Evolutionary conservation across 371 early-diverging fungal species (phyloP).

Genomic region (Lichtheimia corymbifera): DNA sequence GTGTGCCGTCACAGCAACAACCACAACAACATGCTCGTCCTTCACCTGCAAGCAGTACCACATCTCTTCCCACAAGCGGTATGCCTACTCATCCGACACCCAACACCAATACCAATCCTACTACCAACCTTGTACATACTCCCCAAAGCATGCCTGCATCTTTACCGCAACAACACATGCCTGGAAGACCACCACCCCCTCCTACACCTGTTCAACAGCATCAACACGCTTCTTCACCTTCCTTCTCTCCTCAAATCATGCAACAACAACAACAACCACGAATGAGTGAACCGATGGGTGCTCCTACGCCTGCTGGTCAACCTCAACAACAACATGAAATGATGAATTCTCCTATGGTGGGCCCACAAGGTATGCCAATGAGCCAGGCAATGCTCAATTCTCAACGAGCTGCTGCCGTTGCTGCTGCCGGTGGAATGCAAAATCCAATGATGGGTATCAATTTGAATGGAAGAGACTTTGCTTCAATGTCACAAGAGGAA

Average conservation of each 20-base stretch:
- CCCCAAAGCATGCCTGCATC: slow-evolving; percentile 51
- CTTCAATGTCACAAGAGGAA: slow-evolving; percentile 38
- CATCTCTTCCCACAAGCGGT: slow-evolving; percentile 36
- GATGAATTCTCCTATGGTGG: slow-evolving; percentile 49
- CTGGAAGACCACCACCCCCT: slow-evolving; percentile 23
- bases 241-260: slow-evolving; percentile 51
- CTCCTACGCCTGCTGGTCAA: neutral
- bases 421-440: slow-evolving; percentile 10
- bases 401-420: slow-evolving; percentile 7
- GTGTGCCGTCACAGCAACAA: slow-evolving; percentile 18
- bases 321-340: slow-evolving; percentile 22
- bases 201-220: too few relatives aligned
- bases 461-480: slow-evolving; percentile 31
- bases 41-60: slow-evolving; percentile 44
- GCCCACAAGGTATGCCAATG: slow-evolving; percentile 23
- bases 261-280: slow-evolving; percentile 26
- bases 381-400: slow-evolving; percentile 26
- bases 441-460: slow-evolving; percentile 20
- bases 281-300: neutral
- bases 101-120: slow-evolving; percentile 30
- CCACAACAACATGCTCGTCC: slow-evolving; percentile 27
- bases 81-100: slow-evolving; percentile 33
- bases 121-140: slow-evolving; percentile 39
- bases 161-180: slow-evolving; percentile 40
- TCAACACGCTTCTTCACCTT: slow-evolving; percentile 29